phyloP scores from a whole-genome alignment of 1,139 yeast species.

The Geotrichum carabidarum region DNA sequence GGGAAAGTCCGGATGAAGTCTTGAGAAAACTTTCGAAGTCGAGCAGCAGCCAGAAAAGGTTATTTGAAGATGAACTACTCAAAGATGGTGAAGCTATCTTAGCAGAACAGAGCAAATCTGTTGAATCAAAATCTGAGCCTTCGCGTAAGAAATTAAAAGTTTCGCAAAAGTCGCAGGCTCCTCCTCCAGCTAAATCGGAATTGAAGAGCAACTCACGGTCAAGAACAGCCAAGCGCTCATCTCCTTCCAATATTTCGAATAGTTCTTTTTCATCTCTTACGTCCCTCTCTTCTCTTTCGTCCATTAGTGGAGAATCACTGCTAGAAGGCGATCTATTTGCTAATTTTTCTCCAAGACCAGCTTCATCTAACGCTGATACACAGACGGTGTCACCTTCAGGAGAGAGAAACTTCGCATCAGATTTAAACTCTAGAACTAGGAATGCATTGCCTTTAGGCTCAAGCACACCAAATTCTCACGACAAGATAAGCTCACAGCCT shows the following conservation, averaged over 20 bases:
- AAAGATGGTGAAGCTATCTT: conserved; percentile 57
- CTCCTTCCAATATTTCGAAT: neutral
- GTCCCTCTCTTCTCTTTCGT: conserved; percentile 4
- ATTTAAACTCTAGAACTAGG: no score
- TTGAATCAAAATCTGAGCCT: conserved; percentile 21
- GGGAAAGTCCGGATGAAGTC: conserved; percentile 78
- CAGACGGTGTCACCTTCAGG: no score
- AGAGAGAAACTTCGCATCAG: no score
- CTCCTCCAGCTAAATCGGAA: neutral
- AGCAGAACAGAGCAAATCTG: conserved; percentile 17
- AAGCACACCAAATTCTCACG: no score
- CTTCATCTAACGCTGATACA: no score
- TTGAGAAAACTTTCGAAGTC: conserved; percentile 45
- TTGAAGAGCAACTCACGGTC: neutral
- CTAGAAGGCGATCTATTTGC: neutral
- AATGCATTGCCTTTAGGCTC: no score
- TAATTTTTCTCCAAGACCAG: no score
- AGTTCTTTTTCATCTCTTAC: conserved; percentile 1
- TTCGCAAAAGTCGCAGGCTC: neutral
- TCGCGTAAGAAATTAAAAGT: neutral
- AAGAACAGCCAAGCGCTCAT: neutral
- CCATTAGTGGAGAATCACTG: neutral
- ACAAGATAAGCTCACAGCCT: no score
- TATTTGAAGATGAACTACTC: conserved; percentile 66
- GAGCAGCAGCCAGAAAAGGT: conserved; percentile 52